These are phyloP conservation scores for Macadamia tetraphylla DNA, from an alignment of 164 flowering plant species.

Conservation along the genomic window DNA sequence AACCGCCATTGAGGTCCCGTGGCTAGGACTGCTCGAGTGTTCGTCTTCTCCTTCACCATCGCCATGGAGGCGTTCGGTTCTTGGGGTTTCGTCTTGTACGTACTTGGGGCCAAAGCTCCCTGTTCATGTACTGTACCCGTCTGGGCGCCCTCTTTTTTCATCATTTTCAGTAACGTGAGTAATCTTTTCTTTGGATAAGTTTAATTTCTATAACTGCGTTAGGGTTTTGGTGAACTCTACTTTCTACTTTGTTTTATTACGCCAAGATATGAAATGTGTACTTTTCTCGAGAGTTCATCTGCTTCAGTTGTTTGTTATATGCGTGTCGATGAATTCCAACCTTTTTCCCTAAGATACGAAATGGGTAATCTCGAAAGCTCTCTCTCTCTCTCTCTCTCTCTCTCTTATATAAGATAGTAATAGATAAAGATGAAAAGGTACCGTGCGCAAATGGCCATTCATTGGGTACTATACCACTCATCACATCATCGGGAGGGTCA, in stretches of 20 bases:
- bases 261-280: neutral
- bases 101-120: too few relatives aligned
- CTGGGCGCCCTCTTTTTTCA: neutral
- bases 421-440: too few relatives aligned
- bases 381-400: neutral
- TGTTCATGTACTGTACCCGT: neutral
- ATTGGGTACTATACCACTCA: neutral
- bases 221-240: neutral
- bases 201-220: neutral
- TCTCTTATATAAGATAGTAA: too few relatives aligned
- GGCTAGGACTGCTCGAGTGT: too few relatives aligned
- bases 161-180: neutral
- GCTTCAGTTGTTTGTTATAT: neutral
- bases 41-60: too few relatives aligned
- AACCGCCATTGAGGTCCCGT: too few relatives aligned
- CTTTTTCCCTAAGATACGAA: neutral
- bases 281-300: neutral
- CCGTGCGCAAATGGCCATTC: neutral
- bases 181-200: neutral
- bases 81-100: too few relatives aligned
- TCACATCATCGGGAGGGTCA: neutral
- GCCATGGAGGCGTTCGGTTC: too few relatives aligned
- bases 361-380: neutral
- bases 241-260: neutral
- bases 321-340: neutral